Evolutionary conservation across 257 asterid species (phyloP), one percentile per base, ranked within the genome.

Genomic region (Jaltomata sinuosa): DNA sequence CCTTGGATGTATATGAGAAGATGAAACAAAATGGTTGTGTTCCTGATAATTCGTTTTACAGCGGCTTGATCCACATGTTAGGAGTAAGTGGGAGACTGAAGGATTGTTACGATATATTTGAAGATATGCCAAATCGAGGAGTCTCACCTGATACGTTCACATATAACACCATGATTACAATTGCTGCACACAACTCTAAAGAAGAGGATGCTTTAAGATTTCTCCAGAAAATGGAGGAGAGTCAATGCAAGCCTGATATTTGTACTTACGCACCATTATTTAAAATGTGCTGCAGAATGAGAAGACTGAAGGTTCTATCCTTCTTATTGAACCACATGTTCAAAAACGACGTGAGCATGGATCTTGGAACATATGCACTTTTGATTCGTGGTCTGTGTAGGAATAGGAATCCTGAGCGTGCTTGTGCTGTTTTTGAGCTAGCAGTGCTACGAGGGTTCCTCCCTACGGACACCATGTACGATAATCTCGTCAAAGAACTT

Each of bases 231-330:
- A 93, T 97, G 99, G 98, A 94, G 83, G 95, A 89, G 88, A 84
- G 67, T 74, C 53, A 21, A 21, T 88, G 93, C 86, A 92, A 91
- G 90, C 98, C 98, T n/a, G 91, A 94, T 85, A 82, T 87, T 40
- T 72, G 82, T 55, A 94, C 98, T 40, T 97, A 95, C 36, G 86
- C 84, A 0, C 99, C 98, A 5, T 83, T 97, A 74, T 54, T 97
- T 89, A 97, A 95, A 86, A 91, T 97, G 99, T 94, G 98, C 86
- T 97, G 97, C 88, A 92, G 79, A 78, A 76, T 94, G 91, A 89
- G 85, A 40, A 91, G 98, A 86, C 91, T 90, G 96, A 97, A 93
- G 88, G 97, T 93, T 88, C 95, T 97, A 61, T 78, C 93, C 8
- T 93, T 94, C 90, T 78, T 97, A 90, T 78, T 97, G 89, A 87